Evolutionary conservation across 139 green algal genomes (phyloP), one percentile per base, ranked within the genome.

Genomic region (Ettlia oleoabundans): DNA sequence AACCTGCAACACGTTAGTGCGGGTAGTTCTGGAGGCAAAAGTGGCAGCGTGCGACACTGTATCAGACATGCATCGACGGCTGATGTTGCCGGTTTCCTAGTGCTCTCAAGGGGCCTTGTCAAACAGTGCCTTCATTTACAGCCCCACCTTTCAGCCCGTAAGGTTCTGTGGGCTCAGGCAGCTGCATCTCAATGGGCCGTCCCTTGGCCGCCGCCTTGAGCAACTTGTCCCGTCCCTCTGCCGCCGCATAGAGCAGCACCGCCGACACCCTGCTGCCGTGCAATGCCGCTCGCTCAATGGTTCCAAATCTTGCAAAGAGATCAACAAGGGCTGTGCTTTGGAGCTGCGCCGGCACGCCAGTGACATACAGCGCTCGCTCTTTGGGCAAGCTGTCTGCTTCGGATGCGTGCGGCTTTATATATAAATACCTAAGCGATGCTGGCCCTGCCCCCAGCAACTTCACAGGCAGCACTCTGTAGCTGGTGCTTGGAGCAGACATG

Each of bases 301-400:
- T n/a, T 5, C 92, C 92, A 86, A 95, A 96, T 19, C 37, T 63
- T 15, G 51, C 69, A 26, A 95, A 93, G 0, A 92, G 63, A 26
- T 90, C 81, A 18, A 80, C 33, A 24, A 95, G 24, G 2, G 62
- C 67, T 2, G 41, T 76, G 42, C 92, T 88, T 28, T 76, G 67
- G 2, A 89, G 42, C 0, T 82, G 75, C 19, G 82, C 53, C 0
- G 92, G 92, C 32, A 95, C 64, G 9, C 91, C 92, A 5, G 86
- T 82, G 1, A 94, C 81, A 69, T 92, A 94, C 22, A 94, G 32
- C 15, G 73, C 42, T 24, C 65, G 37, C 22, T 84, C 55, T 37
- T 86, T 75, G 15, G 84, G 78, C 40, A 87, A 28, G 2, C 79
- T 47, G 19, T 70, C 78, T 5, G 47, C 26, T 2, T 33, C 4